Evolutionary conservation across 257 asterid genomes (phyloP), one percentile per base, ranked within the genome.

Genomic region (Apocynum venetum): DNA sequence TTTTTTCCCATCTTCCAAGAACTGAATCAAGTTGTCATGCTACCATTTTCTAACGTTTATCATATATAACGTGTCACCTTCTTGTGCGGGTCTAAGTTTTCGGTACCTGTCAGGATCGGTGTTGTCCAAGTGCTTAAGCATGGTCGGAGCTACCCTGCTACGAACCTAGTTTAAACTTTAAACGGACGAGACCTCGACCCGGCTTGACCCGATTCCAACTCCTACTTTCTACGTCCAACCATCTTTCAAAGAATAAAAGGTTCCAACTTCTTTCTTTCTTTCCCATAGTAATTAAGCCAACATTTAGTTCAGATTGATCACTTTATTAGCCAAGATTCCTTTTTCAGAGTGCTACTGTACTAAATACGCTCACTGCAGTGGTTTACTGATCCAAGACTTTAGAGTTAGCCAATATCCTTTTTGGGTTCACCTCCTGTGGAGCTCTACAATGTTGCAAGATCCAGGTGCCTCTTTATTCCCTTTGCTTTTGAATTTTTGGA

Each of bases 241-340:
- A 6, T 19, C 4, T 65, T 41, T 41, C 52, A 6, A 20, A 2
- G 19, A 63, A 63, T 13, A 63, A 12, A 63, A 31, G 46, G 69
- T 35, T 61, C 31, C 9, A 10, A 10, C n/a, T 13, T 56, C 63
- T 17, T 56, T 19, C 59, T 51, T 52, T 31, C 43, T 31, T 10
- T 10, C 20, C 41, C 43, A 66, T 17, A 6, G 15, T 66, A 67
- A 43, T 43, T 15, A 14, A 40, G 72, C 36, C 48, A 67, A 67
- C 36, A 67, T 67, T 65, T 67, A 67, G 25, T 36, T 67, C 72
- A 43, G 51, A 17, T 67, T 67, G 31, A 14, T 66, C 48, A 66
- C 48, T 66, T 66, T 17, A 17, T 15, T 5, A 41, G 49, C 71
- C 51, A 40, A 66, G 71, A 38, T 66, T 66, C 51, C 35, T 67